phyloP scores from a whole-genome alignment of 208 protist genomes.

The Herpetomonas tarakana region DNA sequence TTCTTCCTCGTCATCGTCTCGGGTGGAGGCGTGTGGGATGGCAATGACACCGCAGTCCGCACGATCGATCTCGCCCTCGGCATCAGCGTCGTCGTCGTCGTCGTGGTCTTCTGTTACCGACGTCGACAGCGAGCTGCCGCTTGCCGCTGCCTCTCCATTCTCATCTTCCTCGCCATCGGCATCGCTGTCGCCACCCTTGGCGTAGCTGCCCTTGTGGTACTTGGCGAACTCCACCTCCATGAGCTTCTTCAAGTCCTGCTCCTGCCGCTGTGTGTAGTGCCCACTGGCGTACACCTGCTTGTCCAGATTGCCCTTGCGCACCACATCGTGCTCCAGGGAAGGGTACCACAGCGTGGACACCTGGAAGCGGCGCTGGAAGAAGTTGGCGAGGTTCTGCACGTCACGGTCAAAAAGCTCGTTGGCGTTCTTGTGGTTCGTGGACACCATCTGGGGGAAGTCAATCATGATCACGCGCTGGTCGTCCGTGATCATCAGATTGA shows the following conservation, averaged over 20 bases:
- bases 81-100: constrained; percentile 23
- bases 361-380: constrained; percentile 94
- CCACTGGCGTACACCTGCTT: constrained; percentile 80
- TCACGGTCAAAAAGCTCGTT: constrained; percentile 96
- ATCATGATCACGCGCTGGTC: constrained; percentile 95
- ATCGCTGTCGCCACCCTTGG: neutral
- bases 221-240: constrained; percentile 44
- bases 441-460: constrained; percentile 99
- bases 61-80: constrained; percentile 9
- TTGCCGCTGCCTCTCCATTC: constrained; percentile 14
- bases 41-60: constrained; percentile 5
- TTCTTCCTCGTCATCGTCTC: constrained; percentile 16
- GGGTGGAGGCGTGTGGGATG: constrained; percentile 9
- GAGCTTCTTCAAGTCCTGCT: constrained; percentile 70
- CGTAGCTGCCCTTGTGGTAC: constrained; percentile 5
- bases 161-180: constrained; percentile 20
- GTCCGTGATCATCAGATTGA: constrained; percentile 97
- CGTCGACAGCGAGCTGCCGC: neutral
- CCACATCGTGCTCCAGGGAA: constrained; percentile 73
- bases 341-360: constrained; percentile 66
- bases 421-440: constrained; percentile 95
- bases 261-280: constrained; percentile 61
- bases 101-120: constrained; percentile 8
- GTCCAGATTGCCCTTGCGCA: constrained; percentile 70
- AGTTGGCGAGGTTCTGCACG: constrained; percentile 95